Evolutionary conservation across 2,329 filamentous ascomycete genomes (phyloP).

Genomic region (Claviceps sorghi): DNA sequence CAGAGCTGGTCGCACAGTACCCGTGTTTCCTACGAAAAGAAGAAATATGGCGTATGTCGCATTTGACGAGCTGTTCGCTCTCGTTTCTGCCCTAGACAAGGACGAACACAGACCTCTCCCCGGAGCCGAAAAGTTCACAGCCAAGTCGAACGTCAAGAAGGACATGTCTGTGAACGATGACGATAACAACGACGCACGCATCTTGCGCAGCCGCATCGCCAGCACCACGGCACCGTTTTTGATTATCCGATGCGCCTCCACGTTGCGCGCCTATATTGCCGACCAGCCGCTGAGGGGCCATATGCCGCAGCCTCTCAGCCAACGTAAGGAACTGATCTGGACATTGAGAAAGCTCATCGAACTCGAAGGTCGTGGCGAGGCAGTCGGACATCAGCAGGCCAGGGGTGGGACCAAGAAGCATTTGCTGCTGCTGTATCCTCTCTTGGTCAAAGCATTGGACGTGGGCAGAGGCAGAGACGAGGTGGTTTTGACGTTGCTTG

Average conservation of each 20-base stretch:
- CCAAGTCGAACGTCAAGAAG: background rate
- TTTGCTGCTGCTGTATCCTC: conserved; percentile 63
- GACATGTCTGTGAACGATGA: background rate
- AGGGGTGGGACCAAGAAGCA: conserved; percentile 54
- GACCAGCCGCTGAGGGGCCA: conserved; percentile 81
- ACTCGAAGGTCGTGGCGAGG: conserved; percentile 53
- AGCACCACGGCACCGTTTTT: conserved; percentile 66
- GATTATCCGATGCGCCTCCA: conserved; percentile 65
- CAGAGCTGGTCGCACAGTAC: conserved; percentile 58
- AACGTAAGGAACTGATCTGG: conserved; percentile 64
- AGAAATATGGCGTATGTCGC: conserved; percentile 65
- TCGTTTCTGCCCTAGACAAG: conserved; percentile 34
- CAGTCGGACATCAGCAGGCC: conserved; percentile 25
- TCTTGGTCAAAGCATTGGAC: conserved; percentile 51
- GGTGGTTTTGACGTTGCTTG: conserved; percentile 41
- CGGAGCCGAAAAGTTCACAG: background rate
- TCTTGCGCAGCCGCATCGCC: conserved; percentile 47
- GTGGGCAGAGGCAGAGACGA: conserved; percentile 43
- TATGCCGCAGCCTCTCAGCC: conserved; percentile 75
- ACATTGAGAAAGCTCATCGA: conserved; percentile 51
- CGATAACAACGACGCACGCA: conserved; percentile 11
- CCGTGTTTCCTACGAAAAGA: conserved; percentile 49
- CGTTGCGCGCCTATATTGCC: conserved; percentile 71
- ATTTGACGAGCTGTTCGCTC: conserved; percentile 61
- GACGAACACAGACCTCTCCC: background rate